phyloP scores from a whole-genome alignment of 805 yeast genomes.

The Ogataea pini region DNA sequence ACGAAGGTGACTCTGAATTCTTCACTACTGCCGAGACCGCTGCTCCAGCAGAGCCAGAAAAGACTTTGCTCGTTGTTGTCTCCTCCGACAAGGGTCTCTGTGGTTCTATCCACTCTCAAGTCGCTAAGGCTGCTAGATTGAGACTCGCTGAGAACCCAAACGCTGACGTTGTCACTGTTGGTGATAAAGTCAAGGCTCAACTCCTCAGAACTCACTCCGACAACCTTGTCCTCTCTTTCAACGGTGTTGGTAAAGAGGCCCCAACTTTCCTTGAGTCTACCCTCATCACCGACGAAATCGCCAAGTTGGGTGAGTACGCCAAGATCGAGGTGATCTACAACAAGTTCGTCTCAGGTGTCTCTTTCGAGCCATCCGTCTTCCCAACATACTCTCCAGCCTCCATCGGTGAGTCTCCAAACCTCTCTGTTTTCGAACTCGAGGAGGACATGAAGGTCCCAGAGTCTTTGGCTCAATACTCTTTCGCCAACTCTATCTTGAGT shows the following conservation, averaged over 20 bases:
- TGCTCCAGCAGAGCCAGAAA: conserved; percentile 44
- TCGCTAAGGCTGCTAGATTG: conserved; percentile 83
- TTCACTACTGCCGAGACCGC: conserved; percentile 80
- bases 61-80: conserved; percentile 80
- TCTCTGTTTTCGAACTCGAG: conserved; percentile 78
- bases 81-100: conserved; percentile 98
- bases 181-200: conserved; percentile 93
- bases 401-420: conserved; percentile 82
- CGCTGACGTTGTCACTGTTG: conserved; percentile 82
- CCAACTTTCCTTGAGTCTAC: conserved; percentile 93
- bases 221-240: conserved; percentile 71
- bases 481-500: conserved; percentile 85
- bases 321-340: conserved; percentile 82
- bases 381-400: conserved; percentile 68
- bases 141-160: conserved; percentile 62
- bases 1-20: conserved; percentile 76
- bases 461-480: conserved; percentile 75
- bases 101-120: conserved; percentile 96
- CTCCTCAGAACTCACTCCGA: conserved; percentile 77
- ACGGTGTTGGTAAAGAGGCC: conserved; percentile 94
- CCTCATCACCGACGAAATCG: conserved; percentile 81
- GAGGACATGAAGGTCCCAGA: conserved; percentile 67
- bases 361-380: conserved; percentile 80
- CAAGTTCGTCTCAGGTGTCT: conserved; percentile 81
- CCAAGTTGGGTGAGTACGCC: conserved; percentile 67